Conservation (phyloP, 1,284 basidiomycete genomes). For the Fomes fomentarius region DNA sequence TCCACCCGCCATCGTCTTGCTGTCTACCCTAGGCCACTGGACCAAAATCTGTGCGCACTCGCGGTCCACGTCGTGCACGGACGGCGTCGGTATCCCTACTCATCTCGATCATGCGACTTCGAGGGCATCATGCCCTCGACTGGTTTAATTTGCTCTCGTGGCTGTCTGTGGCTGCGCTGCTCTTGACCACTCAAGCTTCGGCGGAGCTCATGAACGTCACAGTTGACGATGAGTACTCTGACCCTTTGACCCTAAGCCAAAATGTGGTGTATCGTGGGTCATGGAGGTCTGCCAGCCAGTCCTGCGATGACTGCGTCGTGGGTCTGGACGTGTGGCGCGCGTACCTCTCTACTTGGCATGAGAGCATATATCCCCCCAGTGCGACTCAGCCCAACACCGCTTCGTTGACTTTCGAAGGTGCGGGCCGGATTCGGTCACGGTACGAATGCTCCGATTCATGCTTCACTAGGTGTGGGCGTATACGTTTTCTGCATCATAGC, state of each 20-base stretch:
- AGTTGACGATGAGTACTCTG: slow-evolving; percentile 45
- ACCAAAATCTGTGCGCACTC: no score
- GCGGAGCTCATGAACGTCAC: slow-evolving; percentile 38
- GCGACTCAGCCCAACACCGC: slow-evolving; percentile 14
- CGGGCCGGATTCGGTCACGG: background rate
- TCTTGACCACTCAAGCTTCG: background rate
- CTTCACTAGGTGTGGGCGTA: slow-evolving; percentile 30
- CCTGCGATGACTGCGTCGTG: slow-evolving; percentile 30
- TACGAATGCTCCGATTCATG: background rate
- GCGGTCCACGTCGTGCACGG: no score
- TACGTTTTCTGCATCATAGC: slow-evolving; percentile 36
- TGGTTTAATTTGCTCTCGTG: no score
- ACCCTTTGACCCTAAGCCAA: slow-evolving; percentile 39
- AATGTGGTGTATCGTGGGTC: slow-evolving; percentile 15
- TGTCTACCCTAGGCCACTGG: no score
- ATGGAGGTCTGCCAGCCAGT: slow-evolving; percentile 32
- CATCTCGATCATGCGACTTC: no score
- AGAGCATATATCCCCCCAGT: slow-evolving; percentile 24
- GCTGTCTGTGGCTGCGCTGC: background rate
- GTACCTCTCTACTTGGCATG: slow-evolving; percentile 24
- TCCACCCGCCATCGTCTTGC: no score
- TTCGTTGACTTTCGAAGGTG: slow-evolving; percentile 30
- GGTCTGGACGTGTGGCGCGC: slow-evolving; percentile 25
- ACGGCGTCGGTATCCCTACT: no score
- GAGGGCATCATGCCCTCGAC: no score